A percentile compares a stretch with the other conserved stretches of the same genome.
These are phyloP conservation scores for Colletotrichum sp. DNA, from an alignment of 2,329 filamentous ascomycete genomes.

Conservation along the genomic window DNA sequence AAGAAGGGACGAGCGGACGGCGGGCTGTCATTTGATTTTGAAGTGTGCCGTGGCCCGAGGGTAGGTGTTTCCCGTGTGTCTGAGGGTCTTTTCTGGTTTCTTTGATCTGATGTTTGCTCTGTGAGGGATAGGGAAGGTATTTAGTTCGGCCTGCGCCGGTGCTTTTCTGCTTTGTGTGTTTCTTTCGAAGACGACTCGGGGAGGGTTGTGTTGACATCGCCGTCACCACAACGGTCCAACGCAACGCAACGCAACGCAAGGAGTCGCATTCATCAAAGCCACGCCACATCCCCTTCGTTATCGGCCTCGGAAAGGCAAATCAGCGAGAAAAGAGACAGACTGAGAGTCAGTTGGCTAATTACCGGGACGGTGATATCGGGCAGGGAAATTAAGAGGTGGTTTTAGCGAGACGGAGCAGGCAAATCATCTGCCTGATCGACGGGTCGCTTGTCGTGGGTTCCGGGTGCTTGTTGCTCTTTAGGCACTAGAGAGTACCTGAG, in stretches of 20 bases:
- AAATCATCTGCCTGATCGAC: background rate
- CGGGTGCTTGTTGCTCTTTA: background rate
- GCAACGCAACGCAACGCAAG: background rate
- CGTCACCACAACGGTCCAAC: background rate
- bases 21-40: constrained; percentile 6
- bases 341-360: background rate
- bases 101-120: background rate
- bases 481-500: background rate
- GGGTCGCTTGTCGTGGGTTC: background rate
- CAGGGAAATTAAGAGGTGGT: constrained; percentile 5
- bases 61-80: background rate
- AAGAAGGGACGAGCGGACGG: constrained; percentile 8
- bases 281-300: background rate
- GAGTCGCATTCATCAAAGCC: background rate
- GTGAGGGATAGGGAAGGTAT: background rate
- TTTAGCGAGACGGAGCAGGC: background rate
- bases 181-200: background rate
- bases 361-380: background rate
- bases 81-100: background rate
- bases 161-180: background rate
- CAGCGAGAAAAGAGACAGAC: background rate
- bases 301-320: background rate
- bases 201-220: background rate
- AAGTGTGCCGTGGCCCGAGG: background rate
- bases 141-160: background rate